These are phyloP conservation scores for Tetracladium setigerum DNA, from an alignment of 495 filamentous ascomycete species.

Conservation along the genomic window DNA sequence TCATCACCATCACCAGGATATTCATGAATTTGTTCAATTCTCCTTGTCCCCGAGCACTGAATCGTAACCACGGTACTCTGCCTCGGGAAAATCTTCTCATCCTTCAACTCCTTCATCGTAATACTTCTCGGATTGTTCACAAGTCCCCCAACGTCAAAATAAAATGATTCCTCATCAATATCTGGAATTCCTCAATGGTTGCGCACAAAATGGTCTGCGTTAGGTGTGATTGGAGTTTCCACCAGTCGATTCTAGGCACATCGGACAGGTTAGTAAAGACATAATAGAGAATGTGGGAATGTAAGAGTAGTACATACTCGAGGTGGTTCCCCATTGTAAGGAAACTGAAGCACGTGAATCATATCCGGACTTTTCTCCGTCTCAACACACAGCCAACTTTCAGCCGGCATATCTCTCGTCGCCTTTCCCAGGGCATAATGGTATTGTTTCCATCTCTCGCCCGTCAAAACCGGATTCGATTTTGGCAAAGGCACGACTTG, in stretches of 20 bases:
- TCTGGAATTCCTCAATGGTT: slow-evolving; percentile 48
- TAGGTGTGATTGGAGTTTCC: slow-evolving; percentile 36
- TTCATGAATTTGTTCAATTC: slow-evolving; percentile 42
- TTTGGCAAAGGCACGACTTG: slow-evolving; percentile 37
- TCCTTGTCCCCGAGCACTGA: slow-evolving; percentile 45
- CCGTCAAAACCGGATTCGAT: slow-evolving; percentile 43
- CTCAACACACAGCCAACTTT: slow-evolving; percentile 40
- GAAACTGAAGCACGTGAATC: slow-evolving; percentile 48
- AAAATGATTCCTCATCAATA: slow-evolving; percentile 36
- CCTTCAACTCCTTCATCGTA: slow-evolving; percentile 37
- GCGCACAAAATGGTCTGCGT: slow-evolving; percentile 41
- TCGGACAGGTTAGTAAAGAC: too few species aligned
- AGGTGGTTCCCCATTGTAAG: slow-evolving; percentile 49
- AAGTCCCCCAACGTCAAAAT: slow-evolving; percentile 34
- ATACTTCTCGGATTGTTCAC: slow-evolving; percentile 35
- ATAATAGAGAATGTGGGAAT: neutral
- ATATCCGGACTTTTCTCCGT: slow-evolving; percentile 44
- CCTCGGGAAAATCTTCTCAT: slow-evolving; percentile 35
- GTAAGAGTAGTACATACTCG: slow-evolving; percentile 15
- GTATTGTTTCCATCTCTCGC: slow-evolving; percentile 43
- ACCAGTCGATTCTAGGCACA: slow-evolving; percentile 24
- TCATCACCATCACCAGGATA: slow-evolving; percentile 48
- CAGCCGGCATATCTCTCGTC: slow-evolving; percentile 29
- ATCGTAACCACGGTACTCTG: slow-evolving; percentile 38
- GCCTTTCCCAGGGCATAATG: slow-evolving; percentile 39